Evolutionary conservation across 225 moss, liverwort and hornwort genomes (phyloP).

Genomic region (Bryum argenteum): DNA sequence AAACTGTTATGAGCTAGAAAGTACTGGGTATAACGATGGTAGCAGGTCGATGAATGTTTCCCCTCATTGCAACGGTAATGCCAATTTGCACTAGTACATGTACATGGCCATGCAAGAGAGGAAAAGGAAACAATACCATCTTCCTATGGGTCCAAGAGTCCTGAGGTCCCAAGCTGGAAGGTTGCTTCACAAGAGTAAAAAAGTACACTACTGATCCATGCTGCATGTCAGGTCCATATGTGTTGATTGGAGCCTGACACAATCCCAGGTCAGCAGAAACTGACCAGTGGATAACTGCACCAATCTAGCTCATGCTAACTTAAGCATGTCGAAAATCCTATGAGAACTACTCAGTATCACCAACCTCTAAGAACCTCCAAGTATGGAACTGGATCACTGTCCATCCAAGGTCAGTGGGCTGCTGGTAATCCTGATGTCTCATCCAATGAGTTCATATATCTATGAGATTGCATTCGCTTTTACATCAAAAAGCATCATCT

Average conservation of each 20-base stretch:
- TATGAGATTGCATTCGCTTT: no score
- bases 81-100: slow-evolving; percentile 24
- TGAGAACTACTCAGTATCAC: slow-evolving; percentile 4
- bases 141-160: slow-evolving; percentile 48
- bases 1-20: background rate
- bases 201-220: slow-evolving; percentile 61
- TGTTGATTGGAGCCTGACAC: slow-evolving; percentile 73
- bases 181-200: slow-evolving; percentile 58
- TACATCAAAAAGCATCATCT: background rate
- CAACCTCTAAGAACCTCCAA: slow-evolving; percentile 2
- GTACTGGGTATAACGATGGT: background rate
- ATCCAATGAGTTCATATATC: no score
- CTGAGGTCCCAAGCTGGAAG: slow-evolving; percentile 40
- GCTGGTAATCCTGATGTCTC: slow-evolving; percentile 12
- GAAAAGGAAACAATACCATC: slow-evolving; percentile 47
- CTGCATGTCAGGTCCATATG: slow-evolving; percentile 61
- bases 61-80: slow-evolving; percentile 20
- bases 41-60: slow-evolving; percentile 16
- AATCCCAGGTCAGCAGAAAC: slow-evolving; percentile 59
- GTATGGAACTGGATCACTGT: slow-evolving; percentile 8
- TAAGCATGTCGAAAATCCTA: slow-evolving; percentile 22
- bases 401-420: slow-evolving; percentile 27
- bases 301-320: slow-evolving; percentile 31
- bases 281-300: slow-evolving; percentile 38
- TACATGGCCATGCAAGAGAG: slow-evolving; percentile 32